Base-by-base conservation (phyloP, 805 yeast species). In the Torulaspora indica region DNA sequence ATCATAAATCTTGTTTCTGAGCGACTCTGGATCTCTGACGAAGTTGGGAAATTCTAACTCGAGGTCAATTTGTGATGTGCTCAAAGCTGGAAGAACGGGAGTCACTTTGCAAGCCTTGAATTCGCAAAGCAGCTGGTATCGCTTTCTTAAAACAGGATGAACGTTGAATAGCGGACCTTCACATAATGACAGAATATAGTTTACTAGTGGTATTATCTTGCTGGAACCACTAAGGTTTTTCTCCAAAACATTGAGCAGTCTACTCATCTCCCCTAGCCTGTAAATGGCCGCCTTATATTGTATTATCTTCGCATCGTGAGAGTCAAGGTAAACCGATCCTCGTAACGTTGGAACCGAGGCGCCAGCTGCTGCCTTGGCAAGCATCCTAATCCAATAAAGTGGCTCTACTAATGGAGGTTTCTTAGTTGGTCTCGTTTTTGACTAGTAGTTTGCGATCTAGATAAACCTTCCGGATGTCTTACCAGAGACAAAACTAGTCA, bases 231-330 rank as follows among this genome's bases (percentile, higher is more conserved):
- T 46, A 28, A 63, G 45, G 33, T 51, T 55, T 18, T 52, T 54
- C 32, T 56, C 53, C 23, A 73, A 48, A 1, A 56, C 39, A 18
- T 52, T 60, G n/a, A 75, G 52, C 18, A 69, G 57, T 13, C 68
- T 59, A 3, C 64, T 47, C 36, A 75, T 58, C 27, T 63, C 61
- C 29, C 66, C 66, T 20, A 80, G 54, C 55, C 79, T 80, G 44
- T 63, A 57, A 2, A 74, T 64, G 8, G 79, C 76, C 53, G 77
- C 77, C 43, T 72, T 74, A 59, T 75, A 82, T 57, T 82, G 85
- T 3, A 82, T 60, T 17, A 79, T 68, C 48, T 74, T 74, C 10
- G 79, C 77, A 51, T 81, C 88, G 38, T 73, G 65, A 1, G 76
- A 66, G 52, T 74, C 76, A 45, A 78, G 48, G 9, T 60, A 48